Percentiles rank a stretch among this genome's conserved stretches.
Evolutionary conservation across 352 stramenopile genomes (phyloP).

Genomic region (Phytophthora niederhauseri): DNA sequence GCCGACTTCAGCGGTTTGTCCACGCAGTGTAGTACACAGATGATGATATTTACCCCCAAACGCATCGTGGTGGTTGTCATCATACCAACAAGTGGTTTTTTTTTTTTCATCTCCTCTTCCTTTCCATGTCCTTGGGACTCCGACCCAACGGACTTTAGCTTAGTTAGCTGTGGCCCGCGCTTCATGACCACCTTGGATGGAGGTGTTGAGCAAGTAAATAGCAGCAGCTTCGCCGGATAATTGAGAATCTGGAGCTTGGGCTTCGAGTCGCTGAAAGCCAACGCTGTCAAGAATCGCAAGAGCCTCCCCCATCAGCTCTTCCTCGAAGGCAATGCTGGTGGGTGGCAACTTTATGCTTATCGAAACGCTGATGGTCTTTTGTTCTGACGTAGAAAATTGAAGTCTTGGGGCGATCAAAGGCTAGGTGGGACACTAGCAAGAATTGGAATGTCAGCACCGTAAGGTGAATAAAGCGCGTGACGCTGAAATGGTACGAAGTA

Average conservation of each 20-base stretch:
- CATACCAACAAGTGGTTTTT: too few species aligned
- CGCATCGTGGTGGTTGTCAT: too few species aligned
- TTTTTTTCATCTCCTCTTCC: neutral
- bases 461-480: too few species aligned
- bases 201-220: slow-evolving; percentile 10
- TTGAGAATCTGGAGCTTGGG: neutral
- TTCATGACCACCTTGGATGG: slow-evolving; percentile 15
- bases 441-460: too few species aligned
- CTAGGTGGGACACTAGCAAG: too few species aligned
- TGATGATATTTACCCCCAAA: neutral
- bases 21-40: neutral
- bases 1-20: neutral
- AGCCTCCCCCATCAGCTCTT: slow-evolving; percentile 26
- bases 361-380: neutral
- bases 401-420: neutral
- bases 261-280: slow-evolving; percentile 12
- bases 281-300: slow-evolving; percentile 27
- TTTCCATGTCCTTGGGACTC: neutral
- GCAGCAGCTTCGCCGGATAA: slow-evolving; percentile 6
- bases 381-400: slow-evolving; percentile 13
- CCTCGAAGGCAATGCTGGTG: neutral
- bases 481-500: too few species aligned
- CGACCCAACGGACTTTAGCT: too few species aligned
- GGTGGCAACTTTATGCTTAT: neutral
- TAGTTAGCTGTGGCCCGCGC: neutral